Evolutionary conservation across 208 protist species (phyloP).

Genomic region (Tritrichomonas foetus): DNA sequence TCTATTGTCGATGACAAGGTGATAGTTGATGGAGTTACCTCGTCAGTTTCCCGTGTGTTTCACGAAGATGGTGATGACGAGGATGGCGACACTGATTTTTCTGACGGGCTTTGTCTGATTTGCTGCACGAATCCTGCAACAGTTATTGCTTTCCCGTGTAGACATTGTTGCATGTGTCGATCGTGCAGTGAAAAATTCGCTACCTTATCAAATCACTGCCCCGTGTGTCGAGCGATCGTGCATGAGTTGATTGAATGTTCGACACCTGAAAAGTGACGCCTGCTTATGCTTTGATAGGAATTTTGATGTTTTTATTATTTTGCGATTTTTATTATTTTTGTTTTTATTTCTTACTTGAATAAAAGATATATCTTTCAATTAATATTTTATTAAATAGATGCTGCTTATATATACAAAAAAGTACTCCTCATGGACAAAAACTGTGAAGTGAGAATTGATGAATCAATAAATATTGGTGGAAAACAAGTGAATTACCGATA

Average conservation of each 20-base stretch:
- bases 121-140: neutral
- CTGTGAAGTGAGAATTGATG: too few species aligned
- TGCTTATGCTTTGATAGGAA: too few species aligned
- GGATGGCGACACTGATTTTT: neutral
- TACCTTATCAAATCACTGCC: neutral
- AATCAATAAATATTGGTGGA: too few species aligned
- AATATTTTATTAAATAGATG: too few species aligned
- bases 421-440: too few species aligned
- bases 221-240: neutral
- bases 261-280: too few species aligned
- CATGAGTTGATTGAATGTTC: neutral
- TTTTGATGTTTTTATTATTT: too few species aligned
- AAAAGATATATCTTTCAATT: too few species aligned
- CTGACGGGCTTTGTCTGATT: neutral
- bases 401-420: too few species aligned
- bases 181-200: neutral
- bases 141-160: neutral
- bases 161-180: neutral
- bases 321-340: too few species aligned
- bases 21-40: neutral
- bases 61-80: neutral
- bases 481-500: too few species aligned
- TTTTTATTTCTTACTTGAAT: too few species aligned
- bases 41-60: neutral
- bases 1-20: neutral